Conservation (phyloP, 352 stramenopile species). For the Phytopythium oedochilum region DNA sequence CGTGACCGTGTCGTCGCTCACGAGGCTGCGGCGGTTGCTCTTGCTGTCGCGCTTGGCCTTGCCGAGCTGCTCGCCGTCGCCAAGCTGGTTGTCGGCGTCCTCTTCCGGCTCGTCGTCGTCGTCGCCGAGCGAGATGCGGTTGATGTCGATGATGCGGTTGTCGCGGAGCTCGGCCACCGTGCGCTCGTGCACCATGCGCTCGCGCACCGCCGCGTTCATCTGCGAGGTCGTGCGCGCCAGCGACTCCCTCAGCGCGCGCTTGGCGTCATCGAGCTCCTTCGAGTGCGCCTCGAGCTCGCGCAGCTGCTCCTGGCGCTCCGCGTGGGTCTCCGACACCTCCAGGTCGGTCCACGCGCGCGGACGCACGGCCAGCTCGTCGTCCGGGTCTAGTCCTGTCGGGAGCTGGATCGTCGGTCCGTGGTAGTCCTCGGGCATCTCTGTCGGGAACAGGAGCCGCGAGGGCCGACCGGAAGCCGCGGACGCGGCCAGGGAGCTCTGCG, state of each 20-base stretch:
- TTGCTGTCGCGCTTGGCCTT: conserved; percentile 12
- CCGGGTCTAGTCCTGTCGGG: conserved; percentile 20
- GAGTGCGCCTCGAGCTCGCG: conserved; percentile 64
- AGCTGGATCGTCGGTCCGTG: conserved; percentile 4
- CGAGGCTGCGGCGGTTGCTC: conserved; percentile 9
- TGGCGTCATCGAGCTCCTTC: conserved; percentile 52
- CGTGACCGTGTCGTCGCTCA: conserved; percentile 26
- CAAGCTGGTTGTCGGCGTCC: conserved; percentile 17
- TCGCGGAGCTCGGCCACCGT: conserved; percentile 38
- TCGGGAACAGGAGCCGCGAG: conserved; percentile 2
- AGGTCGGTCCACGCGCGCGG: conserved; percentile 64
- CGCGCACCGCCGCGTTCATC: conserved; percentile 27
- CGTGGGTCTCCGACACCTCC: conserved; percentile 43
- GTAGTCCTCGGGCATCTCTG: conserved; percentile 1
- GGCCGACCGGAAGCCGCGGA: neutral
- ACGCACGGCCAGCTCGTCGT: conserved; percentile 30
- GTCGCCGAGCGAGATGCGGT: conserved; percentile 50
- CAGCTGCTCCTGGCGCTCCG: conserved; percentile 63
- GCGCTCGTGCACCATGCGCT: conserved; percentile 26
- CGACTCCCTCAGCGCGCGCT: conserved; percentile 46
- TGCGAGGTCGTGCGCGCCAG: conserved; percentile 28
- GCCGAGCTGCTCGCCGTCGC: conserved; percentile 9
- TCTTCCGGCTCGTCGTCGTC: conserved; percentile 37
- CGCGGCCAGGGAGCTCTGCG: conserved; percentile 27
- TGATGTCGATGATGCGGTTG: conserved; percentile 65